Percentiles rank a stretch among this genome's conserved stretches.
Conservation (phyloP, 768 basidiomycete genomes). For the Tylopilus balloui region DNA sequence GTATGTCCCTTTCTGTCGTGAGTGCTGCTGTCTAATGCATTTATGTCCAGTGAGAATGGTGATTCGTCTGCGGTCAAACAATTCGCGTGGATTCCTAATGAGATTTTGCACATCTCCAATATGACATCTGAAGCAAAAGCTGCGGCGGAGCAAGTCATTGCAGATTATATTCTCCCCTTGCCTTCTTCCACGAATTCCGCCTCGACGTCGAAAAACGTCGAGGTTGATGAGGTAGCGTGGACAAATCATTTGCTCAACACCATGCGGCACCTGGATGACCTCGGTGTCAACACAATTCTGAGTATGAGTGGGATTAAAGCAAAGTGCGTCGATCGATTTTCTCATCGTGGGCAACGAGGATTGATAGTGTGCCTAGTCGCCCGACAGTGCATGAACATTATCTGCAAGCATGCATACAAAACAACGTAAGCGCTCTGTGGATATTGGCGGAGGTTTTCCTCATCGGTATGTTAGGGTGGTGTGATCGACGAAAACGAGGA, state of each 20-base stretch:
- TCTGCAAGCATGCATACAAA: slow-evolving; percentile 66
- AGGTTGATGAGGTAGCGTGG: slow-evolving; percentile 80
- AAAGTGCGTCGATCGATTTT: slow-evolving; percentile 37
- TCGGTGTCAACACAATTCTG: slow-evolving; percentile 53
- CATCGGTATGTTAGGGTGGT: slow-evolving; percentile 61
- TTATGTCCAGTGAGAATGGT: slow-evolving; percentile 62
- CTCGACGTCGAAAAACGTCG: slow-evolving; percentile 43
- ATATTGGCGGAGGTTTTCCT: background rate
- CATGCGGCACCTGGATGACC: slow-evolving; percentile 64
- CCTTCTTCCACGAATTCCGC: slow-evolving; percentile 43
- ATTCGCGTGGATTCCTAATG: slow-evolving; percentile 91
- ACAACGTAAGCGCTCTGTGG: slow-evolving; percentile 63
- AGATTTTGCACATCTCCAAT: slow-evolving; percentile 55
- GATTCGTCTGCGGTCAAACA: slow-evolving; percentile 68
- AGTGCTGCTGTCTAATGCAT: slow-evolving; percentile 1
- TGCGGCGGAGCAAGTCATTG: slow-evolving; percentile 61
- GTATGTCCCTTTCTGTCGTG: slow-evolving; percentile 42
- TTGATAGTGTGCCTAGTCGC: slow-evolving; percentile 42
- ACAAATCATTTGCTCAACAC: slow-evolving; percentile 75
- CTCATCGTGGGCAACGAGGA: background rate
- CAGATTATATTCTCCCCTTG: slow-evolving; percentile 78
- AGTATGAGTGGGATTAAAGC: slow-evolving; percentile 59
- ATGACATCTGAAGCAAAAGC: slow-evolving; percentile 55
- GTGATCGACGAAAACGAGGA: slow-evolving; percentile 84
- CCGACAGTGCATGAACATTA: slow-evolving; percentile 68